phyloP scores from a whole-genome alignment of 1,284 basidiomycete genomes.

The Sporisorium exsertum region DNA sequence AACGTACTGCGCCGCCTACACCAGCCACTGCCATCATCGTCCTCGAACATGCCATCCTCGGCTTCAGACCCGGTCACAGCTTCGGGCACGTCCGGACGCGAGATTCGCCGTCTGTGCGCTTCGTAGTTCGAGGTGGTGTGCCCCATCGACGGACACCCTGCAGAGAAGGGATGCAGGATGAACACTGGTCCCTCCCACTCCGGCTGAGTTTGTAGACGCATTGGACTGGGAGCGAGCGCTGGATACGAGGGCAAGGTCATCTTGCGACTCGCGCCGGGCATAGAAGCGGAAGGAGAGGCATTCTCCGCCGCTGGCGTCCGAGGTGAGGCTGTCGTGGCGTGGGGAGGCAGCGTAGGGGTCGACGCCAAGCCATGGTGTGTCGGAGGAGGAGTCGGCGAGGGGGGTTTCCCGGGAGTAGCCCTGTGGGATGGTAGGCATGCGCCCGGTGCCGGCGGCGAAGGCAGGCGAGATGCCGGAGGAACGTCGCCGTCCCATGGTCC shows the following conservation, averaged over 20 bases:
- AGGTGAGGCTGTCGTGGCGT: conserved; percentile 17
- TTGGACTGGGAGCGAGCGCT: not conserved
- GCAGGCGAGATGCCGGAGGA: conserved; percentile 24
- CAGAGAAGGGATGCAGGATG: conserved; percentile 23
- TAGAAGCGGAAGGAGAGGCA: conserved; percentile 27
- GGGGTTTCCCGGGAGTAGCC: conserved; percentile 35
- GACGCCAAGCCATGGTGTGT: conserved; percentile 11
- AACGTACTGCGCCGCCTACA: conserved; percentile 33
- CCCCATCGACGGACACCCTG: not conserved
- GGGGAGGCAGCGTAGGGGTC: conserved; percentile 22
- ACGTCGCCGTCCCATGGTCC: conserved; percentile 33
- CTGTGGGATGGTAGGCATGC: conserved; percentile 43
- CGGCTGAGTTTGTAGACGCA: not conserved
- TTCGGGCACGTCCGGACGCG: conserved; percentile 21
- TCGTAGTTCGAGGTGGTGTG: conserved; percentile 10
- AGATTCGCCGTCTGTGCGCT: not conserved
- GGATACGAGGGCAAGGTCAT: conserved; percentile 27
- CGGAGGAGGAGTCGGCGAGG: conserved; percentile 5
- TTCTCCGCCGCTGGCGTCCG: conserved; percentile 16
- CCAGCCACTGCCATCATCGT: conserved; percentile 13
- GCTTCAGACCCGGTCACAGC: conserved; percentile 14
- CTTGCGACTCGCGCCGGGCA: conserved; percentile 22
- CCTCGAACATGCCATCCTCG: not conserved
- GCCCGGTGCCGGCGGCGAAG: not conserved
- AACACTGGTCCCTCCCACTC: conserved; percentile 6